Conservation (phyloP, 805 yeast species). For the Candida multigemmis region DNA sequence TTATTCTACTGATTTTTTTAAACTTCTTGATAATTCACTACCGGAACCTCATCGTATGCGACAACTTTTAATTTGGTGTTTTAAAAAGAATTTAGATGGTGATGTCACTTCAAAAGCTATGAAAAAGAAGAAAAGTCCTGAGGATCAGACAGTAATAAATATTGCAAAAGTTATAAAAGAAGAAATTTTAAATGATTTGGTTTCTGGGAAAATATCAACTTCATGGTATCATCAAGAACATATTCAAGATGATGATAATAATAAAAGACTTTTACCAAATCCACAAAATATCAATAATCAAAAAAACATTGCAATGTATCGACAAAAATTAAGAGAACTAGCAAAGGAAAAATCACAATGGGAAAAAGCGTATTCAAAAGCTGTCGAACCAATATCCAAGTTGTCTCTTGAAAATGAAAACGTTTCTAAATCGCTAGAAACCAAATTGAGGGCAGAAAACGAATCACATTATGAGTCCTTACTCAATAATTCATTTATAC, state of each 20-base stretch:
- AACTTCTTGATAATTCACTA: constrained; percentile 48
- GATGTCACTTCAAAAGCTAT: constrained; percentile 12
- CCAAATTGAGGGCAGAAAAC: constrained; percentile 8
- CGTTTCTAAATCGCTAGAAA: constrained; percentile 9
- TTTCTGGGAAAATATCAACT: constrained; percentile 49
- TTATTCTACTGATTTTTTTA: constrained; percentile 44
- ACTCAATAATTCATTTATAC: constrained; percentile 8
- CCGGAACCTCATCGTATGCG: constrained; percentile 72
- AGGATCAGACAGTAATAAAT: constrained; percentile 34
- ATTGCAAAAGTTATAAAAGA: constrained; percentile 59
- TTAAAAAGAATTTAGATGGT: constrained; percentile 37
- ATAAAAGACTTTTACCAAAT: constrained; percentile 41
- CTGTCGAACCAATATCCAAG: constrained; percentile 9
- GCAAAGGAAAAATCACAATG: constrained; percentile 40
- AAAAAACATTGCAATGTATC: constrained; percentile 37
- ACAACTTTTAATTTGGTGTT: constrained; percentile 62
- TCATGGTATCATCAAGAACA: constrained; percentile 55
- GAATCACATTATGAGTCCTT: constrained; percentile 5
- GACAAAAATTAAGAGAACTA: constrained; percentile 33
- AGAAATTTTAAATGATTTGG: constrained; percentile 50
- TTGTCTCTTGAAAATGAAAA: constrained; percentile 4
- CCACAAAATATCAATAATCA: constrained; percentile 47
- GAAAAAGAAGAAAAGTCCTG: constrained; percentile 14
- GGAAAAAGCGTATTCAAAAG: constrained; percentile 20
- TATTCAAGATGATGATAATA: constrained; percentile 13